phyloP scores from a whole-genome alignment of 495 filamentous ascomycete species.

The Sordaria brevicollis region DNA sequence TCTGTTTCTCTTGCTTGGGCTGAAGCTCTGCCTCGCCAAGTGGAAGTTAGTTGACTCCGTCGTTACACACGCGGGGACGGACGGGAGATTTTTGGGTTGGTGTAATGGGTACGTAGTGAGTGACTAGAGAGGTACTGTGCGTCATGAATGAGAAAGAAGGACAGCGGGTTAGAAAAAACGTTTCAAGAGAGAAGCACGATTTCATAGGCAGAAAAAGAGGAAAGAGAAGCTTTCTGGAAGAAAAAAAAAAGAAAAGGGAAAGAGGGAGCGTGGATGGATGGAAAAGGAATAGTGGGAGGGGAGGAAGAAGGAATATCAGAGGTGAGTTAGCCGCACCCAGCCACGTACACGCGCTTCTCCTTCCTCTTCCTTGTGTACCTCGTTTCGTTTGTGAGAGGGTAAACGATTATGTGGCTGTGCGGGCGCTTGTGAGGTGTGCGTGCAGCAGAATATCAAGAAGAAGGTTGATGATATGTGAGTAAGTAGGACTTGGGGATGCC shows the following conservation, averaged over 20 bases:
- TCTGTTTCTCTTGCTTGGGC: too few species aligned
- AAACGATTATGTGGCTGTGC: neutral
- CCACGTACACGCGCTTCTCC: neutral
- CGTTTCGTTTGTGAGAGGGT: neutral
- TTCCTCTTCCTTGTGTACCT: neutral
- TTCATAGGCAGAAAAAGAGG: too few species aligned
- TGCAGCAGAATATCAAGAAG: neutral
- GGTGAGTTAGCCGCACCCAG: neutral
- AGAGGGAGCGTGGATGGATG: neutral
- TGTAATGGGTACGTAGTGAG: too few species aligned
- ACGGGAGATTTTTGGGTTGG: too few species aligned
- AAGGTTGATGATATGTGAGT: neutral
- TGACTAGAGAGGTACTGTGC: too few species aligned
- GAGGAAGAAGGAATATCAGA: neutral
- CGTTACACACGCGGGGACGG: too few species aligned
- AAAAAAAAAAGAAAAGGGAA: neutral
- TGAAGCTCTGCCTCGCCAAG: too few species aligned
- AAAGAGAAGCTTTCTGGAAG: neutral
- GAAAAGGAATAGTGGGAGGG: neutral
- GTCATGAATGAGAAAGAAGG: too few species aligned
- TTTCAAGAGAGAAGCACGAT: too few species aligned
- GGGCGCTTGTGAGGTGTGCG: neutral
- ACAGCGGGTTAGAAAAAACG: too few species aligned
- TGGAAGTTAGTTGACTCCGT: too few species aligned
- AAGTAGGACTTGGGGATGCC: neutral